Base-by-base conservation (phyloP, 2,329 filamentous ascomycete genomes). In the Ophiostoma quercus region DNA sequence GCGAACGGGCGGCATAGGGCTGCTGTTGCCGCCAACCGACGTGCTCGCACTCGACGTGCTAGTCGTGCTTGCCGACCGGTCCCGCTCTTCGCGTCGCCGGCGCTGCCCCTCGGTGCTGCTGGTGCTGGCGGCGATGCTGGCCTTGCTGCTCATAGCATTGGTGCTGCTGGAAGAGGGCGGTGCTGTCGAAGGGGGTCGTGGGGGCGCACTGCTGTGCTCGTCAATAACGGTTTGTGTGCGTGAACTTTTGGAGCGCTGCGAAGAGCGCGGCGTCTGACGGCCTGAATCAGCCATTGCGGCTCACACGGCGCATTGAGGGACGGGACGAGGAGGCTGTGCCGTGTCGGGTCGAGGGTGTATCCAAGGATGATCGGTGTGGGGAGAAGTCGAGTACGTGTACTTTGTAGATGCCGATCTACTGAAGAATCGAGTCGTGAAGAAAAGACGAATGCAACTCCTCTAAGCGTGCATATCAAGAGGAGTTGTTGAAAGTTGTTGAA, bases 191-290 rank as follows among this genome's bases (percentile, higher is more conserved):
- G 67, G 47, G 11, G 51, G 32, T 54, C 29, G 67, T 73, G 74
- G 66, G 34, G 62, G 57, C 2, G 57, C 57, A 62, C 25, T 43
- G 34, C 3, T 63, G 66, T 47, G 34, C 9, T 67, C 32, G 66
- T 57, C n/a, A 66, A 67, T 11, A 22, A 8, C 37, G 47, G 84
- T 85, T 73, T 87, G 85, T 8, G 84, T 83, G 71, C 84, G 83
- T 67, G 85, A 76, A 66, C 82, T 80, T 76, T 83, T 83, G 69
- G 79, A 78, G 72, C 79, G 82, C 19, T 65, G 62, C 72, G 79
- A 77, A 71, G 80, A 80, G 73, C 76, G 77, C 68, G 77, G 74
- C 70, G 71, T 75, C 72, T 74, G 76, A 74, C 76, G 76, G 76
- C 73, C 74, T 69, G 74, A 75, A 75, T 84, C 82, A 79, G 81